Evolutionary conservation across 805 yeast genomes (phyloP).

Genomic region (Zygotorulaspora chibaensis): DNA sequence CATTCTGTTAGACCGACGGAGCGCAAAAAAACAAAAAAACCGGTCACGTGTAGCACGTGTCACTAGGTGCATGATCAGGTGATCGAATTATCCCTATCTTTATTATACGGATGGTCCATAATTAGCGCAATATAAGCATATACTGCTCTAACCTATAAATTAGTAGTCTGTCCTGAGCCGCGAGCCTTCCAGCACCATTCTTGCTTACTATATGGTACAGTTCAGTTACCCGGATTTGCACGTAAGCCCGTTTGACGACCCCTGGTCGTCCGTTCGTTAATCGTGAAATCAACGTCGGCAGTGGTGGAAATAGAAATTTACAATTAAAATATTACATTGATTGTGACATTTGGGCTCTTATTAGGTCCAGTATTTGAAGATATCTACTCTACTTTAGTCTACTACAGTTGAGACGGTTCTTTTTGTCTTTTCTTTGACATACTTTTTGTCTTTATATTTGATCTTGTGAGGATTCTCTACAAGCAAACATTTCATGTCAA

Average conservation of each 20-base stretch:
- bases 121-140: too few relatives aligned
- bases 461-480: background rate
- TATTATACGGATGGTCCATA: too few relatives aligned
- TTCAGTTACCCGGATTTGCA: background rate
- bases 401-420: background rate
- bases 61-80: background rate
- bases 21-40: background rate
- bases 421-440: background rate
- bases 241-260: background rate
- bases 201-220: background rate
- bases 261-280: constrained; percentile 1
- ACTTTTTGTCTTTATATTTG: background rate
- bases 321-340: background rate
- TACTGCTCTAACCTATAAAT: too few relatives aligned
- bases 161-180: too few relatives aligned
- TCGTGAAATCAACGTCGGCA: background rate
- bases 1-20: background rate
- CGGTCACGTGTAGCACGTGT: background rate
- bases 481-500: constrained; percentile 8
- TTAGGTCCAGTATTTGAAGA: background rate
- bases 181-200: too few relatives aligned
- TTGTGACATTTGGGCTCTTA: too few relatives aligned
- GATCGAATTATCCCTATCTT: background rate
- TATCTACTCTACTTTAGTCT: background rate
- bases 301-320: background rate